Evolutionary conservation across 305 asterid species (phyloP), one percentile per base, ranked within the genome.

Genomic region (Galium porrigens): DNA sequence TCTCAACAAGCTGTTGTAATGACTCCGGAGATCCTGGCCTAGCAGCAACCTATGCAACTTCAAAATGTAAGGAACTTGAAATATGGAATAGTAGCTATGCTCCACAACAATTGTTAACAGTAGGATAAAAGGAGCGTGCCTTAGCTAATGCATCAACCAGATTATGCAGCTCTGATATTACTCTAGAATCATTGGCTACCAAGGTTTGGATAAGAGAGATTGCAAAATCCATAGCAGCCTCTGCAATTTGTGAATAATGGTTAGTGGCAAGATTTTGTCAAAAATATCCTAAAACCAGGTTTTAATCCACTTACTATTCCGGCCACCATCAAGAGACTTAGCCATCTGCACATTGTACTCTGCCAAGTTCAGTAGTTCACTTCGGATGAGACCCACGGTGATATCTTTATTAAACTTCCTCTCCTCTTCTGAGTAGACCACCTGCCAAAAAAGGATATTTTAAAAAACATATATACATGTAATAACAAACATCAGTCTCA

Each of bases 301-400:
- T 71, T 63, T 15, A 3, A 60, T 11, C 64, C 58, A 77, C 99
- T 33, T 81, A 94, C 99, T 90, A 82, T 94, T 83, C 78, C 97
- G 80, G 66, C 99, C 99, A 8, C 90, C 86, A 74, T 90, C 99
- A 77, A 90, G 84, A 75, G 83, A 90, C 82, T 90, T 94, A 44
- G 99, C 94, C 95, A 94, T 94, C 75, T 90, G 95, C 68, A 87
- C 95, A 82, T 85, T 87, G 74, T 94, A 94, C 74, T 94, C 99
- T 0, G 95, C 91, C 72, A 94, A 90, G 81, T 85, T 87, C 63
- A 94, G 81, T 63, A 58, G 52, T 68, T 87, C 97, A 63, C 94
- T 83, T 64, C 67, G 82, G 32, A 94, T 94, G 73, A 94, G 89
- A 73, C 97, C 97, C 68, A 86, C 74, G 7, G 87, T 83, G 46